Percentiles rank a stretch among this genome's conserved stretches.
Conservation (phyloP, 176 grass and related monocot genomes). For the Bonia amplexicaulis region DNA sequence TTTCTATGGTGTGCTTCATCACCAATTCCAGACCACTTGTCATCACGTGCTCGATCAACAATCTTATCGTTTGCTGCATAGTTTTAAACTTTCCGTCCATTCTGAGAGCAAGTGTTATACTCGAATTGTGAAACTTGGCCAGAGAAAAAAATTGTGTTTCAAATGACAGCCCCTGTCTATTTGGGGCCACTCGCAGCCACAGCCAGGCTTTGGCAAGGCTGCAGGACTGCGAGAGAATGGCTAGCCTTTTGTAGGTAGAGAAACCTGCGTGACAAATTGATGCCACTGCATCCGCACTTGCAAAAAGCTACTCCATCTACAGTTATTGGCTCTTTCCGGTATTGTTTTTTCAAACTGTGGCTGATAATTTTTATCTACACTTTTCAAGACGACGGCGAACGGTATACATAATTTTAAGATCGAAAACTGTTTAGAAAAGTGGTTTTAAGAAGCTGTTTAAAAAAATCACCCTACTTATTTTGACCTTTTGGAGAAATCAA, state of each 20-base stretch:
- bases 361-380: rapidly evolving
- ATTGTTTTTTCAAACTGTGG: no score
- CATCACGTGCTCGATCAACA: neutral
- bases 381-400: rapidly evolving
- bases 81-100: neutral
- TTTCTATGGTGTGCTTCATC: neutral
- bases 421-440: no score
- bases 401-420: rapidly evolving
- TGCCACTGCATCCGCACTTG: neutral
- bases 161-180: neutral
- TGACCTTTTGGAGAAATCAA: no score
- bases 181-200: neutral
- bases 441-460: no score
- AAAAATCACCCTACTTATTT: no score
- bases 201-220: neutral
- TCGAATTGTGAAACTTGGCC: neutral
- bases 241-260: neutral
- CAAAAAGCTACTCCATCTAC: neutral
- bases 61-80: neutral
- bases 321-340: neutral
- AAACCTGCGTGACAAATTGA: neutral
- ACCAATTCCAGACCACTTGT: neutral
- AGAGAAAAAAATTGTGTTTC: neutral
- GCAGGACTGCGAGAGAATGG: neutral
- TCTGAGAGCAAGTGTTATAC: neutral